phyloP scores from a whole-genome alignment of 2,329 filamentous ascomycete species.

The Colletotrichum trifolii region DNA sequence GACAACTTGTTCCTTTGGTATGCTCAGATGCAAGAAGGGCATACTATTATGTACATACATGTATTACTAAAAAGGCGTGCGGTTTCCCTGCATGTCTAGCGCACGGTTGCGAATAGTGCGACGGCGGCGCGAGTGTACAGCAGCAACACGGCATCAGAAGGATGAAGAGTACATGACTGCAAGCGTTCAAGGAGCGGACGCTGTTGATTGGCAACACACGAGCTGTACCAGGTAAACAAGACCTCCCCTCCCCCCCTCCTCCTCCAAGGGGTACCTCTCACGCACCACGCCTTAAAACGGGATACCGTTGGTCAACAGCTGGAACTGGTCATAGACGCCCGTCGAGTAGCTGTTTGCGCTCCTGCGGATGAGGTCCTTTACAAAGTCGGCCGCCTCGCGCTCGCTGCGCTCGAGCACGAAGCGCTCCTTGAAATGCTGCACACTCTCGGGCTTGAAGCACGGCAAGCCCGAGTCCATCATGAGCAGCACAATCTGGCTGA shows the following conservation, averaged over 20 bases:
- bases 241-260: too few species aligned
- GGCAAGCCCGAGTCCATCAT: constrained; percentile 98
- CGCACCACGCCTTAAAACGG: constrained; percentile 72
- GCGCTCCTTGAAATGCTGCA: constrained; percentile 90
- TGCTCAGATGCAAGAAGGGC: not conserved
- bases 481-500: constrained; percentile 87
- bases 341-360: constrained; percentile 93
- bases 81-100: not conserved
- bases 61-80: not conserved
- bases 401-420: constrained; percentile 95
- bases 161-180: not conserved
- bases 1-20: too few species aligned
- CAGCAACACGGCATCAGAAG: constrained; percentile 15
- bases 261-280: not conserved
- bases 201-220: not conserved
- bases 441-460: constrained; percentile 97
- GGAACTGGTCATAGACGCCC: constrained; percentile 97
- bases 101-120: not conserved
- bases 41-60: not conserved
- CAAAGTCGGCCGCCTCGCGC: constrained; percentile 93
- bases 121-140: constrained; percentile 8
- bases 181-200: not conserved
- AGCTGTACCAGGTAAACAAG: not conserved
- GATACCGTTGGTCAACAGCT: constrained; percentile 96
- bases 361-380: constrained; percentile 88